These are phyloP conservation scores for Lichtheimia ramosa DNA, from an alignment of 371 early-diverging fungal species.

Conservation along the genomic window DNA sequence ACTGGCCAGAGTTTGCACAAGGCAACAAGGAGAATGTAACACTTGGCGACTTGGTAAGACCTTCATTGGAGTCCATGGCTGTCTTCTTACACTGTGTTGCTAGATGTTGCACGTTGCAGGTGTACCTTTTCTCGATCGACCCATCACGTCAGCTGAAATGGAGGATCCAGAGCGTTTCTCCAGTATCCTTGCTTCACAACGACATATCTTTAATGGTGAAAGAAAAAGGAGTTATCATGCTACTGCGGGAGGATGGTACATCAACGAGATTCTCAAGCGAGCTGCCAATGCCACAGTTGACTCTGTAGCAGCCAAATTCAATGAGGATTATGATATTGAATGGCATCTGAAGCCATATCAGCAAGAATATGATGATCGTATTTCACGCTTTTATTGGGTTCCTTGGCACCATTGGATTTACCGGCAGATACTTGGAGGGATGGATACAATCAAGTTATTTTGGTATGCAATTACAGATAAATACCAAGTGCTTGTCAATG, in stretches of 20 bases:
- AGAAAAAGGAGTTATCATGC: conserved; percentile 63
- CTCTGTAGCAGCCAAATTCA: conserved; percentile 54
- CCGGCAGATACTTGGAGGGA: background rate
- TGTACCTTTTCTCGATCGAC: conserved; percentile 54
- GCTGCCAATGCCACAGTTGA: conserved; percentile 58
- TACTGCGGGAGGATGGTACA: conserved; percentile 67
- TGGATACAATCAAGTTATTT: background rate
- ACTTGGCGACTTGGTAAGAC: conserved; percentile 47
- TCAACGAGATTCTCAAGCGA: conserved; percentile 70
- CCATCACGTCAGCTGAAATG: conserved; percentile 29
- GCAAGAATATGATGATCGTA: conserved; percentile 1
- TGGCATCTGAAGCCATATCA: conserved; percentile 50
- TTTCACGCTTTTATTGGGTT: background rate
- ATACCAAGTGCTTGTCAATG: no score
- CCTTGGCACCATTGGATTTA: background rate
- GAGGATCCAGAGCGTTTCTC: conserved; percentile 37
- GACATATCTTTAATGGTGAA: conserved; percentile 63
- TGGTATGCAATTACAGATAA: background rate
- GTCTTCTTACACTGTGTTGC: no score
- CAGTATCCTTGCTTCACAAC: conserved; percentile 53
- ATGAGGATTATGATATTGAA: conserved; percentile 44
- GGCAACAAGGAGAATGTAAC: conserved; percentile 75
- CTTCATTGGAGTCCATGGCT: background rate
- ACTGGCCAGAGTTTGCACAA: conserved; percentile 82
- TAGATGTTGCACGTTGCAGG: conserved; percentile 68